These are phyloP conservation scores for Trichoderma guizhouense DNA, from an alignment of 2,329 filamentous ascomycete species.

Conservation along the genomic window DNA sequence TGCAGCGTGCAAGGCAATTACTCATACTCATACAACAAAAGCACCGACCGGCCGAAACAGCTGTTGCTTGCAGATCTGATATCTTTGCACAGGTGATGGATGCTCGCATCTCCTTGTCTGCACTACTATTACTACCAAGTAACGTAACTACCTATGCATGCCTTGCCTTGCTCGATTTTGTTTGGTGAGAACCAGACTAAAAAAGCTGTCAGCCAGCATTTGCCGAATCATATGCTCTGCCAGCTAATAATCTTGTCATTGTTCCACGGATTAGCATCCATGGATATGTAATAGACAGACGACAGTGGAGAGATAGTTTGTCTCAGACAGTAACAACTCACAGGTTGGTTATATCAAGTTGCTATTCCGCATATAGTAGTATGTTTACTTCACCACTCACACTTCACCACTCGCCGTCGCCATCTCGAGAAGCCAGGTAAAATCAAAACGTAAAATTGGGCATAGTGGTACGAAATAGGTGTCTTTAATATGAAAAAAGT, in stretches of 20 bases:
- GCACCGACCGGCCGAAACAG: neutral
- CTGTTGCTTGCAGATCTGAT: constrained; percentile 6
- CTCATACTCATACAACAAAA: neutral
- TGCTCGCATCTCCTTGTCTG: neutral
- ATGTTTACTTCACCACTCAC: neutral
- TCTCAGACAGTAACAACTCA: neutral
- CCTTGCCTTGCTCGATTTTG: neutral
- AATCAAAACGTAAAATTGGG: neutral
- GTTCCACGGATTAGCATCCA: neutral
- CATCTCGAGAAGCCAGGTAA: neutral
- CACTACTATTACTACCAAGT: too few species aligned
- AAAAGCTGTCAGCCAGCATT: neutral
- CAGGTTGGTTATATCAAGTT: neutral
- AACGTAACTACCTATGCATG: neutral
- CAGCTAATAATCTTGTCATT: neutral
- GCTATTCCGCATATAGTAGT: neutral
- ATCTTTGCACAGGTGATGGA: neutral
- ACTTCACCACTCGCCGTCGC: neutral
- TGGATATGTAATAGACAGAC: neutral
- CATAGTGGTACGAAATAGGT: constrained; percentile 19
- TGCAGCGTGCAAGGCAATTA: neutral
- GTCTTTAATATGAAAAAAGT: constrained; percentile 32
- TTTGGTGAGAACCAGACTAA: neutral
- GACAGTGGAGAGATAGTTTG: neutral
- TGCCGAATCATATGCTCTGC: neutral